Base-by-base conservation (phyloP, 1,284 basidiomycete species). In the Paramarasmius palmivorus region DNA sequence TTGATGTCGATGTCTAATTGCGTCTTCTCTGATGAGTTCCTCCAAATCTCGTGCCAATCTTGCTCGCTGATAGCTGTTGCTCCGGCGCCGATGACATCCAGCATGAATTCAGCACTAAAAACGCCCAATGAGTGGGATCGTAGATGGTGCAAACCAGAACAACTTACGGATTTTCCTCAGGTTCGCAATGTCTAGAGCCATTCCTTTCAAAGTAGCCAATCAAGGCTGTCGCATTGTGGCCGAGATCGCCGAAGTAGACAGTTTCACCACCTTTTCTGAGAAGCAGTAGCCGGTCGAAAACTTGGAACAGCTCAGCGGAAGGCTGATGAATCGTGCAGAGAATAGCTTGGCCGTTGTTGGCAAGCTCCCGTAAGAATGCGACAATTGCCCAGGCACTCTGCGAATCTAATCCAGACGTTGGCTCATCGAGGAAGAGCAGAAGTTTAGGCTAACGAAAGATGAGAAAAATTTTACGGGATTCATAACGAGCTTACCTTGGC, bases 371-470 rank as follows among this genome's bases (percentile, higher is more conserved):
- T 47, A 95, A 75, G 65, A 95, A 88, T 1, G 80, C 76, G 49
- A 93, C 78, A 61, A 96, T 93, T 14, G 88, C 88, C 88, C 90
- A 95, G 0, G 94, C 92, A 47, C 86, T 89, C 66, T 95, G 92
- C 2, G 91, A 93, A 66, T 95, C 93, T 25, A 96, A 74, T 42
- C 94, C 93, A 10, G 83, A 88, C 58, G 74, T 76, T 1, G 82
- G 83, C 65, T 91, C 88, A 64, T 91, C 89, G 46, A 90, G 72
- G 77, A 92, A 92, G 15, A 92, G 77, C 2, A 92, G 74, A 0
- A 90, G 74, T 63, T 79, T 79, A 0, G 90, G 89, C 82, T 84
- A 48, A 68, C n/a, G 7, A 35, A 25, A 8, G 36, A 19, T 25
- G 15, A 20, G 10, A 20, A 36, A 23, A 23, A 9, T 63, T 73